These are phyloP conservation scores for Lachancea quebecensis DNA, from an alignment of 805 yeast species.

Conservation along the genomic window DNA sequence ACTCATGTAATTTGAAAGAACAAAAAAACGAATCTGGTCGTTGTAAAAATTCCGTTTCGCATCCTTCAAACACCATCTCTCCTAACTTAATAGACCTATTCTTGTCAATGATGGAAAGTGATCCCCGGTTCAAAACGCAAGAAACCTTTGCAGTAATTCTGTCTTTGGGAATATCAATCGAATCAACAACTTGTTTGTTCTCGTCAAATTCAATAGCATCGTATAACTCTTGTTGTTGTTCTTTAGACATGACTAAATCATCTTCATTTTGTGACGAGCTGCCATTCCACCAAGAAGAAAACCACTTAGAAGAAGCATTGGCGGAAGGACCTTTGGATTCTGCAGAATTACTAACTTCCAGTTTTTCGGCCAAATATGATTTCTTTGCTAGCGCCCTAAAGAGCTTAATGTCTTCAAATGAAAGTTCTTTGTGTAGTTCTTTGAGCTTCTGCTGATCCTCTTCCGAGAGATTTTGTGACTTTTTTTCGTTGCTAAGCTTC, in stretches of 20 bases:
- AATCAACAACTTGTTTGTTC: slow-evolving; percentile 34
- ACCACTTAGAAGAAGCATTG: slow-evolving; percentile 46
- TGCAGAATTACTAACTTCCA: slow-evolving; percentile 15
- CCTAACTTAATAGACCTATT: slow-evolving; percentile 45
- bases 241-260: slow-evolving; percentile 61
- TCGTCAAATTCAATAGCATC: slow-evolving; percentile 93
- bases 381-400: slow-evolving; percentile 75
- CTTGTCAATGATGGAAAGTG: slow-evolving; percentile 49
- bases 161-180: slow-evolving; percentile 66
- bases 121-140: slow-evolving; percentile 69
- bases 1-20: slow-evolving; percentile 69
- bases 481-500: slow-evolving; percentile 37
- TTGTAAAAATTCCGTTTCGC: slow-evolving; percentile 63
- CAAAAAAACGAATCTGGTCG: slow-evolving; percentile 72
- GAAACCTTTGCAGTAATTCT: slow-evolving; percentile 59
- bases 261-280: slow-evolving; percentile 22
- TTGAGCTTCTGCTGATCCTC: slow-evolving; percentile 37
- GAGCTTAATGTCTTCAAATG: slow-evolving; percentile 75
- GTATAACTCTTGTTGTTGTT: slow-evolving; percentile 81
- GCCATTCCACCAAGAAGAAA: slow-evolving; percentile 62
- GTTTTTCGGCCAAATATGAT: slow-evolving; percentile 53
- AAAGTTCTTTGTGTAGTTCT: slow-evolving; percentile 49
- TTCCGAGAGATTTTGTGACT: slow-evolving; percentile 30
- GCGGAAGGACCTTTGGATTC: slow-evolving; percentile 11
- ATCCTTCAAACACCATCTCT: slow-evolving; percentile 75